Conservation (phyloP, 139 green algal species). For the Auxenochlorella pyrenoidosa region DNA sequence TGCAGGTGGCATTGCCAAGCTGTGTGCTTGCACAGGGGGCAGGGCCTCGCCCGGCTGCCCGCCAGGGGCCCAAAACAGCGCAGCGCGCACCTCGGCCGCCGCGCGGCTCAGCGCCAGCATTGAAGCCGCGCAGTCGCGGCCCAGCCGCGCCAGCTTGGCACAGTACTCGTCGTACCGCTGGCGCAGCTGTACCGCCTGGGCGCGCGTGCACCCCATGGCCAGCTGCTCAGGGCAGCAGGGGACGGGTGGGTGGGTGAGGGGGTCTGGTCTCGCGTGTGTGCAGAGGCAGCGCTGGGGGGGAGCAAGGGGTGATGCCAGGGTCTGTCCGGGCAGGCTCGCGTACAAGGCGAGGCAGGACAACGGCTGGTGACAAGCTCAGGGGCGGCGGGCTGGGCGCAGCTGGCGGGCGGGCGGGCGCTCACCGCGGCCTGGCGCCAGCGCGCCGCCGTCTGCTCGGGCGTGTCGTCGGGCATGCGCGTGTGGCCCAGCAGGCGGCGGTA, state of each 20-base stretch:
- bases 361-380: too few relatives aligned
- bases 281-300: neutral
- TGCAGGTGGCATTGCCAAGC: too few relatives aligned
- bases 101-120: neutral
- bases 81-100: neutral
- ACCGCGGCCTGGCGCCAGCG: slow-evolving; percentile 8
- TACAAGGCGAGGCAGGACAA: too few relatives aligned
- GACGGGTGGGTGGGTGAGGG: neutral
- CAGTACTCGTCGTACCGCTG: slow-evolving; percentile 1
- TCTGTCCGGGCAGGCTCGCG: too few relatives aligned
- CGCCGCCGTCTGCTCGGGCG: neutral
- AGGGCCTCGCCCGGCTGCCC: neutral
- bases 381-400: too few relatives aligned
- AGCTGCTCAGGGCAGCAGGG: neutral
- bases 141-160: neutral
- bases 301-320: too few relatives aligned
- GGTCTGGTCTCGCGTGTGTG: neutral
- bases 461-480: neutral
- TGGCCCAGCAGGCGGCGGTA: neutral
- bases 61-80: neutral
- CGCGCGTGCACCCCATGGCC: slow-evolving; percentile 1
- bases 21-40: neutral
- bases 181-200: neutral
- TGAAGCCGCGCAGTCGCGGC: neutral
- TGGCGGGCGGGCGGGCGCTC: neutral